These are phyloP conservation scores for Persicaria tinctoria DNA, from an alignment of 148 eudicot species.

Conservation along the genomic window DNA sequence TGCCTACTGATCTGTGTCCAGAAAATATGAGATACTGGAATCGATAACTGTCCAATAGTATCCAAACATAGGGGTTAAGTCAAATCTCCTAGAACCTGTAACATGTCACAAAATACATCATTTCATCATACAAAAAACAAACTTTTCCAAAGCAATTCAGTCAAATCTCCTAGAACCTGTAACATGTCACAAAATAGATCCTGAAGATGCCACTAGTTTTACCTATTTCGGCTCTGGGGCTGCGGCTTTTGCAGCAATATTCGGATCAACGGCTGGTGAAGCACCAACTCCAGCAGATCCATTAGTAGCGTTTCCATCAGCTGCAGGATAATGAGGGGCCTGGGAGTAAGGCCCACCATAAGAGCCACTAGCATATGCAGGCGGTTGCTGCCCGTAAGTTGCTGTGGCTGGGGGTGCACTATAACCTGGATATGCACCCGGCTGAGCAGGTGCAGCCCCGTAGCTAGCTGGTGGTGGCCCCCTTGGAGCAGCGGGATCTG, in stretches of 20 bases:
- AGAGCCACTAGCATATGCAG: slow-evolving; percentile 33
- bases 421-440: slow-evolving; percentile 41
- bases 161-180: slow-evolving; percentile 5
- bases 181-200: neutral
- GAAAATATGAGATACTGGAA: neutral
- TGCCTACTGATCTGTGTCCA: no score
- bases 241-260: slow-evolving; percentile 48
- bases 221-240: slow-evolving; percentile 32
- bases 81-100: no score
- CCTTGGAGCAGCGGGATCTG: slow-evolving; percentile 23
- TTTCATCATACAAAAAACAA: neutral
- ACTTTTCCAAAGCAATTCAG: neutral
- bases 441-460: slow-evolving; percentile 36
- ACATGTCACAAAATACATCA: neutral
- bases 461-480: slow-evolving; percentile 24
- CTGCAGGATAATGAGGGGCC: slow-evolving; percentile 57
- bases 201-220: neutral
- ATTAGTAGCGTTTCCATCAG: slow-evolving; percentile 35
- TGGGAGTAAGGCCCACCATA: slow-evolving; percentile 71
- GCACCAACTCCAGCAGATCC: slow-evolving; percentile 25
- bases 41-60: neutral
- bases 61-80: neutral
- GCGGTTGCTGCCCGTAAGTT: slow-evolving; percentile 63
- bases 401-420: slow-evolving; percentile 51
- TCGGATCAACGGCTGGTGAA: slow-evolving; percentile 48